A percentile compares a stretch with the other conserved stretches of the same genome.
These are phyloP conservation scores for Podaxis sp. DNA, from an alignment of 768 basidiomycete genomes.

Conservation along the genomic window DNA sequence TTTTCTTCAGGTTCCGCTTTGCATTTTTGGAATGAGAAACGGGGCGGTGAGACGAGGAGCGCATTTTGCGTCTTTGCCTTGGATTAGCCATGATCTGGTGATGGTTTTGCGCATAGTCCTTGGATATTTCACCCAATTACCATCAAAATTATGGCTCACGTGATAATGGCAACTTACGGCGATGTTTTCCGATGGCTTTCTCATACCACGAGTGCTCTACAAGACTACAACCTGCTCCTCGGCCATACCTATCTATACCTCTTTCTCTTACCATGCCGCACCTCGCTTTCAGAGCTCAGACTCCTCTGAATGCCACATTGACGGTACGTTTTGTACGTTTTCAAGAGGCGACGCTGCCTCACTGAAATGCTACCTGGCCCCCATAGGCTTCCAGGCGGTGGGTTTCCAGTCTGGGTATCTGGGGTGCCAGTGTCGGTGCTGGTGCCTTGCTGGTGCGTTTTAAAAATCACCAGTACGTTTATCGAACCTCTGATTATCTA, in stretches of 20 bases:
- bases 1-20: slow-evolving; percentile 74
- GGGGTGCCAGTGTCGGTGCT: slow-evolving; percentile 68
- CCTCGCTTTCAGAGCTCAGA: slow-evolving; percentile 32
- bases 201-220: slow-evolving; percentile 21
- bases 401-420: slow-evolving; percentile 57
- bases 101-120: background rate
- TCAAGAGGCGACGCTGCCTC: background rate
- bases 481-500: background rate
- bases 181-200: slow-evolving; percentile 17
- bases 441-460: slow-evolving; percentile 60
- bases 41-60: slow-evolving; percentile 69
- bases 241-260: background rate
- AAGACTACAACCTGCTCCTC: slow-evolving; percentile 11
- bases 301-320: slow-evolving; percentile 31
- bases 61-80: slow-evolving; percentile 82
- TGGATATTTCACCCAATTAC: background rate
- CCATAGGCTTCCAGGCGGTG: slow-evolving; percentile 51
- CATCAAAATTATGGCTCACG: slow-evolving; percentile 9
- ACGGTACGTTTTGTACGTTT: slow-evolving; percentile 26
- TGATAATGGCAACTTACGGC: slow-evolving; percentile 26
- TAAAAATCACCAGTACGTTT: background rate
- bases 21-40: slow-evolving; percentile 73
- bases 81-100: slow-evolving; percentile 78
- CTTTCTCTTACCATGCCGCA: slow-evolving; percentile 34
- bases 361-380: slow-evolving; percentile 11